Base-by-base conservation (phyloP, 106 monocot genomes). In the Dendrobium officinale region DNA sequence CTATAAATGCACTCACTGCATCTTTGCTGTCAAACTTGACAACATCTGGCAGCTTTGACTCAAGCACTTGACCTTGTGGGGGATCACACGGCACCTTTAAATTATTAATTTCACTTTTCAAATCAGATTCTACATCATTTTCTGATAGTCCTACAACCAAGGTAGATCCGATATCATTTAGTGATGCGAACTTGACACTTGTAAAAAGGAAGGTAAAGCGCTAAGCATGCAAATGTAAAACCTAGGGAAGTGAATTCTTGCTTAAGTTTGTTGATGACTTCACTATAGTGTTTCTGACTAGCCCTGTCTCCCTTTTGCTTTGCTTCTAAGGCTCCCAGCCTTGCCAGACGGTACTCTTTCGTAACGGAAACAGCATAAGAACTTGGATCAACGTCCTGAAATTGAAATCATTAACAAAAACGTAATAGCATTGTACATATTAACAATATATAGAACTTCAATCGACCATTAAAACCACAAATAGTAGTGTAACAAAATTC, bases 271-370 rank as follows among this genome's bases (percentile, higher is more conserved):
- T 55, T 75, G 55, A 99, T 93, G 58, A 90, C 83, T 26, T 72
- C 77, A 72, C 85, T 77, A 82, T 81, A 89, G 67, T 86, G 84
- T 4, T 86, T 78, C 79, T 95, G 91, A 37, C 80, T 94, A 81
- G 81, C 87, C 82, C 80, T 89, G 75, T 91, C 87, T 77, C 85
- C 86, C 64, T 74, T 88, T 68, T 86, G 77, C 83, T 99, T 99
- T 84, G 95, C 99, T 82, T 91, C 88, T 78, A 80, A 42, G 80
- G 90, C 93, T 80, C 82, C 91, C 61, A 83, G 61, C 78, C 85
- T 91, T 83, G 93, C 93, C 47, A 73, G 43, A 55, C 85, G 84
- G 67, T 91, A 95, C 67, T 99, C 91, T 85, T 90, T 82, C 22
- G 77, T 77, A 74, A 91, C 85, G 72, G 85, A 87, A 67, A 78